Base-by-base conservation (phyloP, 2,329 filamentous ascomycete genomes). In the Colletotrichum theobromicola region DNA sequence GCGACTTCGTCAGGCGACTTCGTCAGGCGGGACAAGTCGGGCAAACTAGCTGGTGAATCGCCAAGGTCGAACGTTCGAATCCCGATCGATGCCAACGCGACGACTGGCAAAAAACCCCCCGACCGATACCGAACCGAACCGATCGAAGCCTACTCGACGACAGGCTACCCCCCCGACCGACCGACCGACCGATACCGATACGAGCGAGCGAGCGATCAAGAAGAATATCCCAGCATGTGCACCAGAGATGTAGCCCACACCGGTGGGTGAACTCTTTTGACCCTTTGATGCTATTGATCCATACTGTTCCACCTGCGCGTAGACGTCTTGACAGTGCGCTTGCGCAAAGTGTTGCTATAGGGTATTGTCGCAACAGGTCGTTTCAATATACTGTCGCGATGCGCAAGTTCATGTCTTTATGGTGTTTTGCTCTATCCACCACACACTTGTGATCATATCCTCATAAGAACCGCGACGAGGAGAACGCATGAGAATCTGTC, bases 181-280 rank as follows among this genome's bases (percentile, higher is more conserved):
- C 26, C 63, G 42, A 65, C 58, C 8, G 18, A 28, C 66, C 57
- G 55, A 35, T 32, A 28, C 67, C 57, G 55, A 35, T 10, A 18
- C 46, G 46, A 70, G 24, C 61, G 26, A 66, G 16, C 28, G 21
- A 30, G 35, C 13, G 35, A 53, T 13, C 15, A 13, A 42, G 57
- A 32, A 21, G 24, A n/a, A 61, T 53, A 18, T 50, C 67, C 58
- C 67, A 28, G 58, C 18, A 63, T 21, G 61, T 26, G 68, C 61
- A 58, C 50, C 37, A 67, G 69, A 72, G 62, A 67, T 61, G 61
- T 72, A 67, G 69, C n/a, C n/a, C 63, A 30, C 69, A 62, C 21
- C 9, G 7, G 37, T 24, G 69, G 18, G 21, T n/a, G 62, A 62
- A 72, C 63, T 64, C 68, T 72, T 72, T 55, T 62, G 37, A 61